phyloP scores from a whole-genome alignment of 2,329 filamentous ascomycete species.

The Neofusicoccum laricinum region DNA sequence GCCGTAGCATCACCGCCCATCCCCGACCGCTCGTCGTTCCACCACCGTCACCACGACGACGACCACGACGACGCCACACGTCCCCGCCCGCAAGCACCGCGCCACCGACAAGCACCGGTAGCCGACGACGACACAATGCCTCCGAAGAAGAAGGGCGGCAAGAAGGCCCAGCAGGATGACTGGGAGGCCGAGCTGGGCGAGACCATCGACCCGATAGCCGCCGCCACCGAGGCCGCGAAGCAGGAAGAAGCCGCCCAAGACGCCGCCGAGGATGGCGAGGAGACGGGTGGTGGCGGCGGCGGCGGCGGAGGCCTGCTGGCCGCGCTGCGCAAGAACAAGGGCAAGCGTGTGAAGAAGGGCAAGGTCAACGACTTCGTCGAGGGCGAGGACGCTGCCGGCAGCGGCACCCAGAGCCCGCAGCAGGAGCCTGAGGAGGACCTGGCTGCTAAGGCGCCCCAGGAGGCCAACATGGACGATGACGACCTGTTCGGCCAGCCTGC shows the following conservation, averaged over 20 bases:
- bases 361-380: constrained; percentile 72
- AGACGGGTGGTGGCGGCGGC: constrained; percentile 48
- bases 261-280: constrained; percentile 45
- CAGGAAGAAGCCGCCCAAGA: constrained; percentile 38
- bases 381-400: constrained; percentile 56
- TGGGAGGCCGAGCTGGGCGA: constrained; percentile 95
- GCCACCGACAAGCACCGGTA: neutral
- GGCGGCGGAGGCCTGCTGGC: constrained; percentile 48
- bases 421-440: constrained; percentile 38
- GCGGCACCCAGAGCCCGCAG: constrained; percentile 27
- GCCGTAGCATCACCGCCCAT: neutral
- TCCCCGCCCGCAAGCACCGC: neutral
- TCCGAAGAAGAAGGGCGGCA: constrained; percentile 93
- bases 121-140: constrained; percentile 60
- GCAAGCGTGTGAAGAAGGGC: constrained; percentile 83
- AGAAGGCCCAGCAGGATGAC: constrained; percentile 79
- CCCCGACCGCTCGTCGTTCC: neutral
- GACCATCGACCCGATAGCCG: constrained; percentile 60
- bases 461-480: constrained; percentile 67
- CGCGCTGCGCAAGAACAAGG: constrained; percentile 51
- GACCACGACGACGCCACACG: neutral
- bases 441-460: constrained; percentile 69
- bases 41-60: neutral
- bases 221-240: constrained; percentile 35
- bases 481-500: constrained; percentile 78